Base-by-base conservation (phyloP, 768 basidiomycete genomes). In the button mushroom (Agaricus bisporus) region DNA sequence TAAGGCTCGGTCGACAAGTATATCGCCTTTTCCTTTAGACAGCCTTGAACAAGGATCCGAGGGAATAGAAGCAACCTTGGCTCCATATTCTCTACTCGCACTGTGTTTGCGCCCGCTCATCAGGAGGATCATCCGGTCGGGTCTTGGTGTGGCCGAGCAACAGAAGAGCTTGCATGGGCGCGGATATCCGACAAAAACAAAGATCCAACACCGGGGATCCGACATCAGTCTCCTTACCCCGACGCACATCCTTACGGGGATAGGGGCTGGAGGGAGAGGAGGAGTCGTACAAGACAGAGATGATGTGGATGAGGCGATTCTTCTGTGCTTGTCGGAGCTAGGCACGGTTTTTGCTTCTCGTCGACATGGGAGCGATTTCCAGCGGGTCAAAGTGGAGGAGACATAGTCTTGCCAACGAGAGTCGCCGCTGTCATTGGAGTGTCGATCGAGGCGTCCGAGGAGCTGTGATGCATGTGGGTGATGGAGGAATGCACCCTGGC, bases 161-260 rank as follows among this genome's bases (percentile, higher is more conserved):
- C 72, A 77, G 59, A 70, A 68, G 54, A 56, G 48, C 14, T 57
- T 58, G 60, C 17, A 32, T 41, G 14, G 43, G 43, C 20, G 52
- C 38, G 20, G 35, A 44, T 39, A 49, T 46, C 49, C 49, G 42
- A 54, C 57, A 36, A 29, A 59, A 60, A 57, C 2, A 35, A 49
- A 57, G 48, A 43, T 48, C 32, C 48, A 58, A 56, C 48, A 55
- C 53, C 20, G 51, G 42, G 46, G 59, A 47, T 47, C 60, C 52
- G 20, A 54, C 6, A 55, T 52, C 18, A 61, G 56, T 39, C 57
- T 74, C 38, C 66, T 79, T 56, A 74, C 73, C 41, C 74, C 76
- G 32, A 64, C 71, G 6, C 76, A 79, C 55, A 66, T 79, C 49
- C 59, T 76, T n/a, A 66, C 65, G 29, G 72, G 74, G 41, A 62